Conservation (phyloP, 1,284 basidiomycete genomes). For the Sutorius eximius region DNA sequence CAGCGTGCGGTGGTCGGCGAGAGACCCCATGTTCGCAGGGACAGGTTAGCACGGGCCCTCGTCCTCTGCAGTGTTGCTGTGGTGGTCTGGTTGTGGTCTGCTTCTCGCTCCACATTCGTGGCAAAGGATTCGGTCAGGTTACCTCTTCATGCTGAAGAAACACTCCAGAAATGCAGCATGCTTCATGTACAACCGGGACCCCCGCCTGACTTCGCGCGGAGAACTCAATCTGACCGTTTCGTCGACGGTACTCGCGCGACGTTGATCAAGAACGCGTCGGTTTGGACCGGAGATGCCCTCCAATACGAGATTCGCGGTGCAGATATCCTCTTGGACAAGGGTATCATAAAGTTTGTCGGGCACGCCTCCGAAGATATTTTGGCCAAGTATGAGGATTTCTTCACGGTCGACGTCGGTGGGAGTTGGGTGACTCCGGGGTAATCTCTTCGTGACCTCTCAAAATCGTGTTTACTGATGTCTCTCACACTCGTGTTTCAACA, state of each 20-base stretch:
- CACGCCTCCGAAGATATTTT: slow-evolving; percentile 30
- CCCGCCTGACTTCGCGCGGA: slow-evolving; percentile 38
- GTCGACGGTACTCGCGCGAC: slow-evolving; percentile 53
- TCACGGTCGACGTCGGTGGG: slow-evolving; percentile 42
- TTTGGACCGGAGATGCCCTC: slow-evolving; percentile 67
- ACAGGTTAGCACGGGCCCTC: slow-evolving; percentile 14
- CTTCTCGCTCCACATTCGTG: slow-evolving; percentile 10
- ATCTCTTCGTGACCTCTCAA: background rate
- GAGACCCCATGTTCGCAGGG: slow-evolving; percentile 9
- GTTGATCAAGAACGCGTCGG: slow-evolving; percentile 63
- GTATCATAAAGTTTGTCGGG: slow-evolving; percentile 46
- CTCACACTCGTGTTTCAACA: slow-evolving; percentile 4
- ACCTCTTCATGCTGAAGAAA: slow-evolving; percentile 28
- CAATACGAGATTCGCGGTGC: slow-evolving; percentile 53
- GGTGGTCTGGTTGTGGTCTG: slow-evolving; percentile 23
- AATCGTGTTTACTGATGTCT: slow-evolving; percentile 4
- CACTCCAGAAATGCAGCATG: slow-evolving; percentile 30
- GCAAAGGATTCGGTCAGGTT: slow-evolving; percentile 15
- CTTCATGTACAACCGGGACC: slow-evolving; percentile 32
- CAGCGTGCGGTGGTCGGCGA: slow-evolving; percentile 7
- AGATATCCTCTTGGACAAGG: slow-evolving; percentile 48
- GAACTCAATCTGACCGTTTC: slow-evolving; percentile 60
- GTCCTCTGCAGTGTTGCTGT: slow-evolving; percentile 17
- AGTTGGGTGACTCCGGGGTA: slow-evolving; percentile 51
- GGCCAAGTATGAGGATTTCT: slow-evolving; percentile 24